Evolutionary conservation across 371 early-diverging fungal genomes (phyloP).

Genomic region (Circinella minor): DNA sequence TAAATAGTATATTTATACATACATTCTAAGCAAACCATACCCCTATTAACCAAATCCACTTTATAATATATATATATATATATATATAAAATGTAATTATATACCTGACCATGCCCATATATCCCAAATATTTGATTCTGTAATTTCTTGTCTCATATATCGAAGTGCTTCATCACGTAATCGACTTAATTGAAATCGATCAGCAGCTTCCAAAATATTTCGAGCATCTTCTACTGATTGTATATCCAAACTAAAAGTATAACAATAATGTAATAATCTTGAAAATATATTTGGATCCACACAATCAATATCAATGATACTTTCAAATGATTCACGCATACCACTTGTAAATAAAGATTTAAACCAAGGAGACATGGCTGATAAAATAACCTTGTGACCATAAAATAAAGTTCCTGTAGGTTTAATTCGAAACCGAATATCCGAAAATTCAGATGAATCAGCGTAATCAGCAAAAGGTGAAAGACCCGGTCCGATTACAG

Average conservation of each 20-base stretch:
- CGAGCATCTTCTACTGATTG: slow-evolving; percentile 47
- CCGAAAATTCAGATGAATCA: slow-evolving; percentile 57
- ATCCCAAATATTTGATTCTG: slow-evolving; percentile 55
- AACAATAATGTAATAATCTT: slow-evolving; percentile 53
- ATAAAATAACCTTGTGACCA: slow-evolving; percentile 59
- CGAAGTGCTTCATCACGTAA: slow-evolving; percentile 59
- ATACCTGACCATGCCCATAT: slow-evolving; percentile 60
- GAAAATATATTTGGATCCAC: slow-evolving; percentile 50
- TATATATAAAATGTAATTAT: not conserved
- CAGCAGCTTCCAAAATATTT: slow-evolving; percentile 55
- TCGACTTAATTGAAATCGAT: slow-evolving; percentile 50
- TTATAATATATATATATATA: not conserved
- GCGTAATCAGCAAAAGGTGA: slow-evolving; percentile 52
- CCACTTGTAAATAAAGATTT: slow-evolving; percentile 63
- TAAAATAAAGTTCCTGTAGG: slow-evolving; percentile 39
- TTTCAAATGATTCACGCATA: slow-evolving; percentile 62
- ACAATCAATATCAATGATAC: slow-evolving; percentile 49
- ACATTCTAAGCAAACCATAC: not conserved
- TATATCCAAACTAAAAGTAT: slow-evolving; percentile 49
- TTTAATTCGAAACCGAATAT: slow-evolving; percentile 50
- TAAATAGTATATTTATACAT: not conserved
- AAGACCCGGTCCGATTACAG: slow-evolving; percentile 21
- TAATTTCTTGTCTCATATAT: slow-evolving; percentile 42
- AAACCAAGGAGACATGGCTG: slow-evolving; percentile 59
- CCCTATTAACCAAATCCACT: not conserved